Percentiles rank a stretch among this genome's conserved stretches.
These are phyloP conservation scores for Pseudocercospora vitis DNA, from an alignment of 2,329 filamentous ascomycete genomes.

Conservation along the genomic window DNA sequence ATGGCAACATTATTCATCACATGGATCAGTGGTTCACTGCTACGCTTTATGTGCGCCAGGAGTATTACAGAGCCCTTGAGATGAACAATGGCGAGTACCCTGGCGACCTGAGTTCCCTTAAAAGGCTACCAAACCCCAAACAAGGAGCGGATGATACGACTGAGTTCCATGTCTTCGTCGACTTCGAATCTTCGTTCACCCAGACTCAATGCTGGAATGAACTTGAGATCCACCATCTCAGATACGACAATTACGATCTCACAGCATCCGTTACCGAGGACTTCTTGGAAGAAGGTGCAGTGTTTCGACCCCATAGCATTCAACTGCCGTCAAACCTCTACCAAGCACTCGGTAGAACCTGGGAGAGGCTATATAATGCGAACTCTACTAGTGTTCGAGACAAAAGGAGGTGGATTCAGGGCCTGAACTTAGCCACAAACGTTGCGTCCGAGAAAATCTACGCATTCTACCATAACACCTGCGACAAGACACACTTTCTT, in stretches of 20 bases:
- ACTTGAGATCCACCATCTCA: not conserved
- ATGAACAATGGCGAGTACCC: not conserved
- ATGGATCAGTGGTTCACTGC: not conserved
- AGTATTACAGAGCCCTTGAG: not conserved
- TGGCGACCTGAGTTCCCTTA: not conserved
- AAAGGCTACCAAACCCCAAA: not conserved
- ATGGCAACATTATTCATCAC: not conserved
- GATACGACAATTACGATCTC: not conserved
- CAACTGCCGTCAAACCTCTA: not conserved
- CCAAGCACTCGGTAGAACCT: not conserved
- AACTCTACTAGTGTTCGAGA: not conserved
- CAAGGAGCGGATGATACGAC: not conserved
- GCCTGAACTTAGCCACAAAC: not conserved
- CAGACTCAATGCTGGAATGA: not conserved
- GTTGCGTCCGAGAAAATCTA: not conserved
- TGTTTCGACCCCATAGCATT: not conserved
- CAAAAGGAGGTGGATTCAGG: not conserved
- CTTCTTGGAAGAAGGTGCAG: not conserved
- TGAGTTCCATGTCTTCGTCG: not conserved
- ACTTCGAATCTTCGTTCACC: not conserved
- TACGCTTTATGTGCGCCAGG: not conserved
- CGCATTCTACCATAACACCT: not conserved
- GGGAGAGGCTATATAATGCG: not conserved
- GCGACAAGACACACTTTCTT: not conserved
- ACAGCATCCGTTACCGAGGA: not conserved